phyloP scores from a whole-genome alignment of 2,329 filamentous ascomycete species.

The Colletotrichum horii region DNA sequence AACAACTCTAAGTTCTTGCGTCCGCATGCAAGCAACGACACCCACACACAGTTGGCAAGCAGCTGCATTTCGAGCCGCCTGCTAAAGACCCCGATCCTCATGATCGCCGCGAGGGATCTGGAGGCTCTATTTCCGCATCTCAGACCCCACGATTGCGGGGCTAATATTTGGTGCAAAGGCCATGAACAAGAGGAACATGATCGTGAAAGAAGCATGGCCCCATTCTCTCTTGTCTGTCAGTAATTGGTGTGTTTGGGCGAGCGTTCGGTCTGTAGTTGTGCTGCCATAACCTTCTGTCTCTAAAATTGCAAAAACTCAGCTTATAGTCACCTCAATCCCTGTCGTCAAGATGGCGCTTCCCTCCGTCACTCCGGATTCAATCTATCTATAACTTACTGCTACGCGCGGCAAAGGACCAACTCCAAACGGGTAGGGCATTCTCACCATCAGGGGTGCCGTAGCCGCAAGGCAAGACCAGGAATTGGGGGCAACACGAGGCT shows the following conservation, averaged over 20 bases:
- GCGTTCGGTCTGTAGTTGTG: not conserved
- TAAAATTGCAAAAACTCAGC: not conserved
- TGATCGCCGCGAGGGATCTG: constrained; percentile 10
- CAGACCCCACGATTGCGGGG: not conserved
- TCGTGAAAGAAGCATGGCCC: not conserved
- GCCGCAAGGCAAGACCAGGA: not conserved
- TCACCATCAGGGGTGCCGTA: not conserved
- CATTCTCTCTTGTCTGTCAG: not conserved
- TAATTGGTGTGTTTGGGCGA: not conserved
- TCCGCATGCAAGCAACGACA: not conserved
- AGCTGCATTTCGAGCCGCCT: not conserved
- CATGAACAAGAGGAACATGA: not conserved
- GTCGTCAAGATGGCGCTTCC: not conserved
- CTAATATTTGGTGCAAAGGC: not conserved
- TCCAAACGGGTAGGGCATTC: not conserved
- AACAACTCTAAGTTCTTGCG: not conserved
- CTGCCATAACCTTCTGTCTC: not conserved
- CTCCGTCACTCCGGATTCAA: not conserved
- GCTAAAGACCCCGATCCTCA: not conserved
- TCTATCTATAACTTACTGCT: not conserved
- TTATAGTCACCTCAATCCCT: not conserved
- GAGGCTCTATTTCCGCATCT: not conserved
- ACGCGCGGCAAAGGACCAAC: not conserved
- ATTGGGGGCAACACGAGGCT: not conserved
- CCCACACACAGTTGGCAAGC: not conserved